Conservation (phyloP, 164 flowering plant genomes). For the Vitis amurensis region DNA sequence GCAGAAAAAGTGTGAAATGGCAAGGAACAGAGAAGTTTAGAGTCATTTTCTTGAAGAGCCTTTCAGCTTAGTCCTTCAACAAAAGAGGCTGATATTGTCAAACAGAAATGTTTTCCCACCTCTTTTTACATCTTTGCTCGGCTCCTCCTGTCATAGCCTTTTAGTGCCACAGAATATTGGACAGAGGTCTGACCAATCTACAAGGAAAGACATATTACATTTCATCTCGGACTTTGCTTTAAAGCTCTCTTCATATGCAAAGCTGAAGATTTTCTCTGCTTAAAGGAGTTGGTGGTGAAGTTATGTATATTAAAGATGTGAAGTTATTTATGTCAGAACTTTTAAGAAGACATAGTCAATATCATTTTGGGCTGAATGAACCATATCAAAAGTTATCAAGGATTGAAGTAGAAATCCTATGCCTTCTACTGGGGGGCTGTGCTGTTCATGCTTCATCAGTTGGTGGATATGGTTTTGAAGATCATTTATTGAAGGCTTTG, state of each 20-base stretch:
- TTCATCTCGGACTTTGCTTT: constrained; percentile 57
- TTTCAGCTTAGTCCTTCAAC: constrained; percentile 57
- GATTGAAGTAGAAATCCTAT: constrained; percentile 54
- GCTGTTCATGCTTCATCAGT: constrained; percentile 21
- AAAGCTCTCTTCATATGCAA: constrained; percentile 62
- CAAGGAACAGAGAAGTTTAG: constrained; percentile 51
- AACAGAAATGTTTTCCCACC: constrained; percentile 62
- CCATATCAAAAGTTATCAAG: constrained; percentile 41
- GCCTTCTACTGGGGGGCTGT: constrained; percentile 67
- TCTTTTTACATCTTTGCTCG: constrained; percentile 55
- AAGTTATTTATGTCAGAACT: constrained; percentile 54
- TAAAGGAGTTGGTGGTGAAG: constrained; percentile 53
- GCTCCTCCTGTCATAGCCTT: constrained; percentile 46
- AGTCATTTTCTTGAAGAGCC: constrained; percentile 50
- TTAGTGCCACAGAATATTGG: constrained; percentile 52
- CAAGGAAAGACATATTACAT: constrained; percentile 44
- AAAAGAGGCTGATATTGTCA: constrained; percentile 69
- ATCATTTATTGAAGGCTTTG: constrained; percentile 51
- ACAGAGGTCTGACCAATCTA: constrained; percentile 50
- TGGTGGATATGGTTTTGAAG: constrained; percentile 21
- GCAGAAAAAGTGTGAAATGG: constrained; percentile 40
- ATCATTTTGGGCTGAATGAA: constrained; percentile 29
- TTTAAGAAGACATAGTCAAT: constrained; percentile 42
- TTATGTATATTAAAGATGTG: constrained; percentile 41
- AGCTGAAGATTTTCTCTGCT: constrained; percentile 68